phyloP scores from a whole-genome alignment of 2,329 filamentous ascomycete species.

The Sporothrix brunneoviolacea region DNA sequence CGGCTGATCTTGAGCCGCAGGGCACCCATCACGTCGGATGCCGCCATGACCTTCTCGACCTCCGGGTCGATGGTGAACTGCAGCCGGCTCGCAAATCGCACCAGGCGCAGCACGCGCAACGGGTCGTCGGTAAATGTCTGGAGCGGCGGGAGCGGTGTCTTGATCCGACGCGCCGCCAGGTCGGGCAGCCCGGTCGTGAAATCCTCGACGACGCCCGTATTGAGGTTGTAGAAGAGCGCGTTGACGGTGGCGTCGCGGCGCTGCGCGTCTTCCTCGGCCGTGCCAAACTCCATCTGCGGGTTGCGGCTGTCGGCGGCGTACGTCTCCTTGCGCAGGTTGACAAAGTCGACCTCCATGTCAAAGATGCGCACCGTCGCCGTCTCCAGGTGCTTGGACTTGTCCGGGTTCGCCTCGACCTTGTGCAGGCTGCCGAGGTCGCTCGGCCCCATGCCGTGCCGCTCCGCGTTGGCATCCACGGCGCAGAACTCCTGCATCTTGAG shows the following conservation, averaged over 20 bases:
- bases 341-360: conserved; percentile 84
- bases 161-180: conserved; percentile 64
- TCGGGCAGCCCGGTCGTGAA: conserved; percentile 74
- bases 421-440: conserved; percentile 69
- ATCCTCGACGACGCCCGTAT: conserved; percentile 74
- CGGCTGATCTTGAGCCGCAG: conserved; percentile 85
- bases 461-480: conserved; percentile 49
- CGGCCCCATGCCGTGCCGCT: conserved; percentile 51
- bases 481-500: conserved; percentile 62
- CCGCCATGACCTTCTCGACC: conserved; percentile 67
- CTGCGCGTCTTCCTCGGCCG: conserved; percentile 79
- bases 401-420: conserved; percentile 85
- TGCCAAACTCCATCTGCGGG: conserved; percentile 89
- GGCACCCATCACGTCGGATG: conserved; percentile 69
- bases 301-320: conserved; percentile 87
- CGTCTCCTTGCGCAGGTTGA: conserved; percentile 87
- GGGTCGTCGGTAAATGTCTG: conserved; percentile 95
- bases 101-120: conserved; percentile 74
- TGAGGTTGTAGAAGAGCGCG: conserved; percentile 90
- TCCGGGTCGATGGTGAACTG: conserved; percentile 68
- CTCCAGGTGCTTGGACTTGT: conserved; percentile 94
- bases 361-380: conserved; percentile 83
- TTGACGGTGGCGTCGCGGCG: conserved; percentile 92
- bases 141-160: conserved; percentile 78
- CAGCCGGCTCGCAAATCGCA: conserved; percentile 83